Evolutionary conservation across 495 filamentous ascomycete species (phyloP).

Genomic region (Hypoxylon fragiforme): DNA sequence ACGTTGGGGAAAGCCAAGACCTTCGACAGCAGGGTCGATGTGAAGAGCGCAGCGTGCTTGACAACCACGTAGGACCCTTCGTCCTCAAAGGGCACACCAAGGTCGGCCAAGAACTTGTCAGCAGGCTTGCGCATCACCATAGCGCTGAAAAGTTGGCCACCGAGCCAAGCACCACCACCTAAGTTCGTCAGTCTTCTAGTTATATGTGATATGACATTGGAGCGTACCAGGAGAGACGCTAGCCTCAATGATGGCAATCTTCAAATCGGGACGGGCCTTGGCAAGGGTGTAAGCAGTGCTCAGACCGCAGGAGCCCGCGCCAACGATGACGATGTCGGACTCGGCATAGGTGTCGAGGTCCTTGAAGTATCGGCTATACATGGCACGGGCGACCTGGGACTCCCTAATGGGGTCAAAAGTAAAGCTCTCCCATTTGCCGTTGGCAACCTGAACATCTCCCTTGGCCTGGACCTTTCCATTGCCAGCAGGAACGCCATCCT

Average conservation of each 20-base stretch:
- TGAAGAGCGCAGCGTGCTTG: conserved; percentile 92
- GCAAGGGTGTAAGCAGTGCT: conserved; percentile 82
- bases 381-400: conserved; percentile 86
- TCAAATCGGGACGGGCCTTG: conserved; percentile 82
- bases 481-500: conserved; percentile 45
- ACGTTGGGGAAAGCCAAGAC: conserved; percentile 84
- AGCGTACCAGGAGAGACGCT: conserved; percentile 70
- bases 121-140: conserved; percentile 95
- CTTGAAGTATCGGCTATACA: conserved; percentile 88
- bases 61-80: conserved; percentile 87
- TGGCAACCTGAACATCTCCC: conserved; percentile 57
- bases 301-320: conserved; percentile 84
- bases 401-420: conserved; percentile 84
- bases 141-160: conserved; percentile 87
- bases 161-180: conserved; percentile 87
- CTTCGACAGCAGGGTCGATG: conserved; percentile 77
- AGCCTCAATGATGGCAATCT: conserved; percentile 89
- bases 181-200: conserved; percentile 15
- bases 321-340: conserved; percentile 88
- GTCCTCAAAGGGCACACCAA: conserved; percentile 84
- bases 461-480: conserved; percentile 41
- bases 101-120: conserved; percentile 75
- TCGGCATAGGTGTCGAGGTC: conserved; percentile 89
- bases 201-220: conserved; percentile 33
- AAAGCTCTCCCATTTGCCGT: conserved; percentile 76